Base-by-base conservation (phyloP, 495 filamentous ascomycete genomes). In the Evansstolkia leycettana region DNA sequence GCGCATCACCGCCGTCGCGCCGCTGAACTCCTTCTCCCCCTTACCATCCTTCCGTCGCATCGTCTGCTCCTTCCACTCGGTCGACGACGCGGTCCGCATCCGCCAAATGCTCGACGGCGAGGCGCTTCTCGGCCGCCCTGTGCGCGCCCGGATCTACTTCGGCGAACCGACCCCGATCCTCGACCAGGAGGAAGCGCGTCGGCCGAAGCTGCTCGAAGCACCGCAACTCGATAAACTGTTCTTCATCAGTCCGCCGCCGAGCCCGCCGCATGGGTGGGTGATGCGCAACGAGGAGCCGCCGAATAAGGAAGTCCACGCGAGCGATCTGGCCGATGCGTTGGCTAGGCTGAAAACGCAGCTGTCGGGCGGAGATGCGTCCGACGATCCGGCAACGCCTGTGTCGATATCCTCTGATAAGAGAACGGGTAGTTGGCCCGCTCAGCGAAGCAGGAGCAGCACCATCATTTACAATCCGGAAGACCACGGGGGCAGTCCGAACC, bases 241-340 rank as follows among this genome's bases (percentile, higher is more conserved):
- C 72, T 96, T 98, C 64, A 95, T 98, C 64, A 84, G 76, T 38
- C 90, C 90, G 23, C 90, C 90, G 7, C 92, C 90, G 1, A 77
- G 69, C 39, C 90, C 90, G 33, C 90, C 90, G 2, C 81, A 85
- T 51, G 90, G 88, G 25, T 98, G 90, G 90, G 82, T 89, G 58
- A 72, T 87, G 64, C 75, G 75, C 47, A 65, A 84, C 31, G 90
- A 98, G 62, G 87, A 82, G 16, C 82, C 89, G 2, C 90, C 90
- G 19, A 98, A 98, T 57, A 88, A 85, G 58, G 78, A 84, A 40
- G 85, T 94, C 7, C 83, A 94, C 49, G 87, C 90, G 6, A 80
- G 83, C 35, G 90, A 98, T 54, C 65, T 98, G 19, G 85, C 84
- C 0, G 63, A 69, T 17, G 90, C 92, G 3, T 65, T 98, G 12